Evolutionary conservation across 176 grass and related monocot genomes (phyloP).

Genomic region (Oryza longistaminata): DNA sequence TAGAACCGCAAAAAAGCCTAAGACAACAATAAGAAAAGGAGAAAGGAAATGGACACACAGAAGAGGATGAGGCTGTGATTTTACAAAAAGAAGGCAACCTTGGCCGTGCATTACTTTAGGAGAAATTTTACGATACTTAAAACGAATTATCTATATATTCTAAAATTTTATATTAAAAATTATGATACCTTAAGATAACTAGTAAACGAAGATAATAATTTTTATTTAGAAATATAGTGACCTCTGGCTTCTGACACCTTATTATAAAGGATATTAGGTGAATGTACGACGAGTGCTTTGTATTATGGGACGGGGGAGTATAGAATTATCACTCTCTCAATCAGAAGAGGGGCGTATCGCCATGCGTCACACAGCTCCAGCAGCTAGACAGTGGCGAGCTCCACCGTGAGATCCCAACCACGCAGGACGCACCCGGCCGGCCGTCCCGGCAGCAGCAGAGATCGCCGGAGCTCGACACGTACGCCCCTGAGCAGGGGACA

Average conservation of each 20-base stretch:
- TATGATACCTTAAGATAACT: too few species aligned
- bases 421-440: too few species aligned
- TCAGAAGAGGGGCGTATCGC: neutral
- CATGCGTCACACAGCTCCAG: neutral
- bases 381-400: neutral
- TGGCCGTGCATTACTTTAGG: neutral
- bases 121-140: too few species aligned
- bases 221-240: too few species aligned
- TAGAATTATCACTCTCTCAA: too few species aligned
- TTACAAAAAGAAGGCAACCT: neutral
- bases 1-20: constrained; percentile 8
- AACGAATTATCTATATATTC: too few species aligned
- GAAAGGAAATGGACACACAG: neutral
- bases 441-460: neutral
- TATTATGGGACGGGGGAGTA: too few species aligned
- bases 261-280: too few species aligned
- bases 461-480: neutral
- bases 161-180: too few species aligned
- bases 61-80: neutral
- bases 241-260: too few species aligned
- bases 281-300: too few species aligned
- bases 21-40: neutral
- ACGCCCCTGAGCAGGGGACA: neutral
- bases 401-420: neutral
- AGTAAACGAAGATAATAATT: too few species aligned